Evolutionary conservation across 495 filamentous ascomycete species (phyloP), one percentile per base, ranked within the genome.

Genomic region (Durotheca rogersii): DNA sequence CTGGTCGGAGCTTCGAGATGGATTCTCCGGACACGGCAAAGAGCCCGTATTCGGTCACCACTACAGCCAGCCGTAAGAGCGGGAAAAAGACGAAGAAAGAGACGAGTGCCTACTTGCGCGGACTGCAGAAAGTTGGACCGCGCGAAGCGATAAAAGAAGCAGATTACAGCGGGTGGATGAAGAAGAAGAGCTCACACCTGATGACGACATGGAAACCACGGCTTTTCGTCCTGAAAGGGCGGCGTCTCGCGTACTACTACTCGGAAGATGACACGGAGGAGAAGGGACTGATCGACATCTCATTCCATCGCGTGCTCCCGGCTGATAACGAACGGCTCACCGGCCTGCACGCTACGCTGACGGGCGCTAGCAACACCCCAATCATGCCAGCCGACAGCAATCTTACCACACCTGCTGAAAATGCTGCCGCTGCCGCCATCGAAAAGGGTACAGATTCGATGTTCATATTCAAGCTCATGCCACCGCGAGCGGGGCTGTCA

Each of bases 141-240:
- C 76, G 82, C 39, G 88, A 95, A 63, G 89, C 93, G 51, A 91
- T 96, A 69, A 72, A 79, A 41, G 84, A 82, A 44, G 92, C 89
- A 36, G 93, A 99, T 60, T 99, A 91, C 61, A 90, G 84, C 55
- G 94, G 94, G 17, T 99, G 94, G 94, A 99, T 99, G 94, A 97
- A 95, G 75, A 99, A 99, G 79, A 85, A 90, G 61, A 95, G 89
- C 37, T 89, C 89, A 2, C 93, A 93, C 54, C 73, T 96, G 39
- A 94, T 96, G 87, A 87, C 89, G 2, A 95, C 89, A 1, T 99
- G 94, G 94, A 97, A 97, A 63, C 83, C 88, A 31, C 84, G 94
- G 6, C 80, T 97, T 23, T 99, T 99, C 61, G 86, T 97, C 15
- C 76, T 99, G 23, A 88, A 89, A 43, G 94, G 94, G 34, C 81